These are phyloP conservation scores for Stephania cephalantha DNA, from an alignment of 164 flowering plant species.

Conservation along the genomic window DNA sequence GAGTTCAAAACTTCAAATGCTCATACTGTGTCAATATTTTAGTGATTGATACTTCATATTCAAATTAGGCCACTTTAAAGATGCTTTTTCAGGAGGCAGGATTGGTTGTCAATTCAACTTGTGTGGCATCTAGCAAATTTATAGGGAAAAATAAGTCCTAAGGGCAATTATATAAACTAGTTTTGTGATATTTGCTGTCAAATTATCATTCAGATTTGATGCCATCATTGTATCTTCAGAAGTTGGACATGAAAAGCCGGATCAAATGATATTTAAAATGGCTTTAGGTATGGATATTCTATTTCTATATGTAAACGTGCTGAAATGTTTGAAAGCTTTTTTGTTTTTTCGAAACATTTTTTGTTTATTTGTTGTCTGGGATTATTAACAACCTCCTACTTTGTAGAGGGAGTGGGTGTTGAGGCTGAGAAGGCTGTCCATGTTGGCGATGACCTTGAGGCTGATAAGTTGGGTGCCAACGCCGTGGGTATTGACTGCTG, in stretches of 20 bases:
- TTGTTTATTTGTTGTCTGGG: neutral
- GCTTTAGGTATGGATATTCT: constrained; percentile 53
- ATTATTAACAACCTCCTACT: neutral
- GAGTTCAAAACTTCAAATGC: neutral
- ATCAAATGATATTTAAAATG: constrained; percentile 55
- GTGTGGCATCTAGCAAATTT: neutral
- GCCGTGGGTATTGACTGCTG: constrained; percentile 83
- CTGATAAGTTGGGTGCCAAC: constrained; percentile 86
- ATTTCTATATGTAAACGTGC: neutral
- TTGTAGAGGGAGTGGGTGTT: constrained; percentile 52
- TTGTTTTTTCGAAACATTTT: neutral
- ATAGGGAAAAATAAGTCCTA: no score
- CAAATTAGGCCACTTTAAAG: no score
- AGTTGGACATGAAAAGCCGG: constrained; percentile 91
- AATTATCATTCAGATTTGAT: constrained; percentile 63
- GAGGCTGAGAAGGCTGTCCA: constrained; percentile 66
- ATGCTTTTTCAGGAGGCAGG: no score
- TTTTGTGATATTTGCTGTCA: no score
- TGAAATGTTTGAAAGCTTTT: neutral
- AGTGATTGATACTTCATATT: no score
- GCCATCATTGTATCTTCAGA: constrained; percentile 86
- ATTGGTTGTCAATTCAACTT: neutral
- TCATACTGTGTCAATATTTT: no score
- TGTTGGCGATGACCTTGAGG: constrained; percentile 76
- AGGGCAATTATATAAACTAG: no score